Percentiles rank a stretch among this genome's conserved stretches.
phyloP scores from a whole-genome alignment of 2,329 filamentous ascomycete species.

The Penicillium janthinellum region DNA sequence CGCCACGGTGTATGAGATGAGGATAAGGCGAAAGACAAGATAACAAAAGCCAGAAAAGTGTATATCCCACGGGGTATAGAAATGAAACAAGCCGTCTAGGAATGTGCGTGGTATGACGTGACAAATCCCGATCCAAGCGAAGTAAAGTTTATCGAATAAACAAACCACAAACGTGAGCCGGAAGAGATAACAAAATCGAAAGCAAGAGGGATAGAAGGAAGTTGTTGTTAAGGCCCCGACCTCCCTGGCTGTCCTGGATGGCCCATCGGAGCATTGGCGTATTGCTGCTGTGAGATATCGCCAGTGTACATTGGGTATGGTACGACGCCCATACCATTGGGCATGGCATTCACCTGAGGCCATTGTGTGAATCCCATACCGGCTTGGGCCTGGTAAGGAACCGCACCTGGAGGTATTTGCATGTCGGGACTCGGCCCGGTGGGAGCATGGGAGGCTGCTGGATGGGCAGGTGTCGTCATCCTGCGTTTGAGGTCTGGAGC shows the following conservation, averaged over 20 bases:
- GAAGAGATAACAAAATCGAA: constrained; percentile 2
- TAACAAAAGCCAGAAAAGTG: constrained; percentile 1
- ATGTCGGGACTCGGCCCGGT: constrained; percentile 27
- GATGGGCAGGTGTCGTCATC: constrained; percentile 40
- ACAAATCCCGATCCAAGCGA: constrained; percentile 14
- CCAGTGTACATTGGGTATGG: constrained; percentile 39
- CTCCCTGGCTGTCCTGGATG: constrained; percentile 30
- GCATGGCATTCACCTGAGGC: constrained; percentile 34
- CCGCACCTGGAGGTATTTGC: constrained; percentile 26
- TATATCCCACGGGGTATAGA: constrained; percentile 29
- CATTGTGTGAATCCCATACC: constrained; percentile 35
- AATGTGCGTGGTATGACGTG: constrained; percentile 24
- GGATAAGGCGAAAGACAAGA: constrained; percentile 23
- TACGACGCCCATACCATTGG: constrained; percentile 32
- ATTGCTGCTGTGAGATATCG: constrained; percentile 28
- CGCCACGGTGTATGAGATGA: constrained; percentile 31
- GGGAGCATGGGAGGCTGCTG: constrained; percentile 30
- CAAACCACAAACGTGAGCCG: not conserved
- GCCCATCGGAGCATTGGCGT: constrained; percentile 35
- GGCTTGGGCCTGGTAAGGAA: constrained; percentile 34
- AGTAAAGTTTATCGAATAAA: not conserved
- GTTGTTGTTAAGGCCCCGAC: constrained; percentile 27
- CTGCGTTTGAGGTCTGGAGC: constrained; percentile 39
- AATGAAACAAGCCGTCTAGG: constrained; percentile 31
- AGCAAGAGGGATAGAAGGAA: not conserved